Conservation (phyloP, 2,329 filamentous ascomycete genomes). For the Eutypa lata region DNA sequence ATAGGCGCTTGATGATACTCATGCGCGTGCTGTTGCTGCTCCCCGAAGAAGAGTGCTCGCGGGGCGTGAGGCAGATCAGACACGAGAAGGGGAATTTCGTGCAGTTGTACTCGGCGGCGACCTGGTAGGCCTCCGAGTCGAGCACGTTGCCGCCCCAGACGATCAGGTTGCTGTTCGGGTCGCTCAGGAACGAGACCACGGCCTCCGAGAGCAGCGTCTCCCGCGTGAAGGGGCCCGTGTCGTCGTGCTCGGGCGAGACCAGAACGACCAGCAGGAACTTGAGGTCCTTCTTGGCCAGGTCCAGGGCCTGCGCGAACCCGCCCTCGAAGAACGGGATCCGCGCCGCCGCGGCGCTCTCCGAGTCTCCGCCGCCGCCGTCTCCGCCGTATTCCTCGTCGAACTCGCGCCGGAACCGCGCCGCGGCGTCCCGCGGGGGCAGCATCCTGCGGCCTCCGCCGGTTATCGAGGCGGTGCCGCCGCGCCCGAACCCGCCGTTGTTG, state of each 20-base stretch:
- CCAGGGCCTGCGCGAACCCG: conserved; percentile 88
- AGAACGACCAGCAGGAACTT: conserved; percentile 89
- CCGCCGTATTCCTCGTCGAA: conserved; percentile 91
- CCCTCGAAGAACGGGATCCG: conserved; percentile 75
- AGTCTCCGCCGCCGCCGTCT: conserved; percentile 42
- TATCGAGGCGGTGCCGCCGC: conserved; percentile 41
- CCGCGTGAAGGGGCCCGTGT: conserved; percentile 76
- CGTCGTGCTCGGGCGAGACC: conserved; percentile 90
- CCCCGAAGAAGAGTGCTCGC: conserved; percentile 50
- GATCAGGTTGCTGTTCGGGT: conserved; percentile 74
- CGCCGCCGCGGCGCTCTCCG: too few species aligned
- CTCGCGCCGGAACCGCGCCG: conserved; percentile 82
- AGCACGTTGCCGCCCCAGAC: conserved; percentile 92
- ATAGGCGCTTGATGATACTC: conserved; percentile 79
- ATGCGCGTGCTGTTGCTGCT: conserved; percentile 64
- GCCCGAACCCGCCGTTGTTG: conserved; percentile 24
- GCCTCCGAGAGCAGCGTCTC: conserved; percentile 78
- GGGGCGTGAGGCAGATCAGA: conserved; percentile 82
- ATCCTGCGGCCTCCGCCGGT: conserved; percentile 58
- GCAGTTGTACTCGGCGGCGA: conserved; percentile 80
- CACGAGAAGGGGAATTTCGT: conserved; percentile 92
- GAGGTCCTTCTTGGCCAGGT: conserved; percentile 83
- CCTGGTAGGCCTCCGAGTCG: conserved; percentile 92
- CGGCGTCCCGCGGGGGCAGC: conserved; percentile 81
- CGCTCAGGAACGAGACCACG: conserved; percentile 69